Evolutionary conservation across 306 rosid species (phyloP), one percentile per base, ranked within the genome.

Genomic region (Cicer yamashitae): DNA sequence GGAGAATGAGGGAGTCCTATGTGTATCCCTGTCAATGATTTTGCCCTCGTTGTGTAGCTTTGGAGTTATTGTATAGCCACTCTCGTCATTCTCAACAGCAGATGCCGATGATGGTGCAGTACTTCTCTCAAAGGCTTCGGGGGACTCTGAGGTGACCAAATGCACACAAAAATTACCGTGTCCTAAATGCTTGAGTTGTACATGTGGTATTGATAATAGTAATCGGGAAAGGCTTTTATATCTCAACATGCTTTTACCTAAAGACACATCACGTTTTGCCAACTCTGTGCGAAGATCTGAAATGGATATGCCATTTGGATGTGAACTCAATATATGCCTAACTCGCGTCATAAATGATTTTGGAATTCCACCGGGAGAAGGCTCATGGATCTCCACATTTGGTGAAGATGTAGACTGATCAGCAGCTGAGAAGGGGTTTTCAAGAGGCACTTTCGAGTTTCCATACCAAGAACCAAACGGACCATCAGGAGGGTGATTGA

Each of bases 401-500:
- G 47, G 84, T 20, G 59, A 66, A 85, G 51, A 67, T 18, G 85
- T 48, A 34, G 45, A 60, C 75, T 82, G 83, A 67, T 79, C 88
- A 30, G 20, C 44, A 30, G 76, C 52, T 6, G 84, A 60, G 78
- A 82, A 84, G 13, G 96, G 96, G 61, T 86, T 85, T 60, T 86
- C 83, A 78, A 90, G 90, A 70, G 89, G 86, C 54, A 43, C 88
- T 82, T 79, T 89, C 14, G 67, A 83, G 74, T 86, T 86, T 51
- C 96, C 94, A 78, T 90, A 91, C 96, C 96, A 91, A 75, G 97
- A 94, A 78, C 85, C 82, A 78, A 75, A 81, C 0, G 85, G 84
- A 50, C 91, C 96, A 86, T 91, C 93, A 5, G 96, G 99, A 71
- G 97, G 97, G 74, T 82, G 89, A 81, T 89, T 94, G 75, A 81